phyloP scores from a whole-genome alignment of 2,329 filamentous ascomycete genomes.

The Corniculantispora saksenae region DNA sequence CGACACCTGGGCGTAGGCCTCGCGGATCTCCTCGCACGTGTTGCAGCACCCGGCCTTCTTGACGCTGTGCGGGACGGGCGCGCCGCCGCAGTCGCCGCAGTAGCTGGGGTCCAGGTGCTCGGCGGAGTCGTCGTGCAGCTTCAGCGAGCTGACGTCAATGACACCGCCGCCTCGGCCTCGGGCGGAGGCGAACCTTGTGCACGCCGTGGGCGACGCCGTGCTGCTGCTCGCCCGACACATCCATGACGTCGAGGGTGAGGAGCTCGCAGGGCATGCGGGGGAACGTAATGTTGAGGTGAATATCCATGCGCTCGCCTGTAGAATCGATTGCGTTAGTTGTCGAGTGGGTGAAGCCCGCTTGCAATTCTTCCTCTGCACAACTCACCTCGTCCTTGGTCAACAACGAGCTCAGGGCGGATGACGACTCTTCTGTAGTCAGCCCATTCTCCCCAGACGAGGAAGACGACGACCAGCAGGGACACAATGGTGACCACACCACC shows the following conservation, averaged over 20 bases:
- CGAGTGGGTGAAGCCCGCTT: not conserved
- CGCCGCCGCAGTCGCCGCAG: conserved; percentile 92
- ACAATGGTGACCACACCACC: conserved; percentile 93
- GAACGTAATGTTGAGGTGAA: conserved; percentile 96
- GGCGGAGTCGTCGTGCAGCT: conserved; percentile 66
- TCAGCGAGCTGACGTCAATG: conserved; percentile 69
- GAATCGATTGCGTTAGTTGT: conserved; percentile 26
- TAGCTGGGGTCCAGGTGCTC: conserved; percentile 86
- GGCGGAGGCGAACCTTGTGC: conserved; percentile 82
- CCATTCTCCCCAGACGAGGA: conserved; percentile 94
- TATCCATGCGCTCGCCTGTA: conserved; percentile 97
- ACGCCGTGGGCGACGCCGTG: conserved; percentile 91
- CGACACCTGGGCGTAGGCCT: conserved; percentile 83
- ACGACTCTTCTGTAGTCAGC: conserved; percentile 82
- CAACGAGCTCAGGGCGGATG: conserved; percentile 88
- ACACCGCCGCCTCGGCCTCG: conserved; percentile 69
- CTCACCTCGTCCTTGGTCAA: conserved; percentile 92
- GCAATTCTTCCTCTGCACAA: conserved; percentile 11
- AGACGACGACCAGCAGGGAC: conserved; percentile 85
- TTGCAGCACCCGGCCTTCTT: conserved; percentile 90
- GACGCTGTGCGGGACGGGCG: conserved; percentile 68
- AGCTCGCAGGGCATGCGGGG: conserved; percentile 92
- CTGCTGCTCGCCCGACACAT: conserved; percentile 95
- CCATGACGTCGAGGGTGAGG: conserved; percentile 96
- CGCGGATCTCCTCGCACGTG: conserved; percentile 93